Conservation (phyloP, 2,329 filamentous ascomycete species). For the Trichoderma sp. region DNA sequence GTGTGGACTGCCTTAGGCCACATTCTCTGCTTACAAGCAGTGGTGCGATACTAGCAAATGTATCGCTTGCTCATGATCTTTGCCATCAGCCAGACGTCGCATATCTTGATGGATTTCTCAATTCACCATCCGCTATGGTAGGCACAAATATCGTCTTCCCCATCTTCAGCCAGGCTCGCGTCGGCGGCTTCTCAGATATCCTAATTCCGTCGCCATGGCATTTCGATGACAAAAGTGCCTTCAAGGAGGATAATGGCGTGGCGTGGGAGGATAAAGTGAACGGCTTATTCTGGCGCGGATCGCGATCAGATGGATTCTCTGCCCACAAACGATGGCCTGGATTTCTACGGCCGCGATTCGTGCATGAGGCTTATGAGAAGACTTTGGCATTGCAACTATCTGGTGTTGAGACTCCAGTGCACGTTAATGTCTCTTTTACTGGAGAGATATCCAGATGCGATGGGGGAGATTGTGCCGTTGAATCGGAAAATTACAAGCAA, state of each 20-base stretch:
- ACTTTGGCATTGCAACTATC: constrained; percentile 23
- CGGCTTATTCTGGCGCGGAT: constrained; percentile 53
- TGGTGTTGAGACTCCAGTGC: constrained; percentile 30
- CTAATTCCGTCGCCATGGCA: constrained; percentile 54
- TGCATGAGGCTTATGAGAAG: constrained; percentile 49
- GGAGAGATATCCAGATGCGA: constrained; percentile 40
- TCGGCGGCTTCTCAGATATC: constrained; percentile 54
- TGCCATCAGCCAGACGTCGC: constrained; percentile 49
- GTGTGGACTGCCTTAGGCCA: constrained; percentile 34
- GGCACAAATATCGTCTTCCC: constrained; percentile 51
- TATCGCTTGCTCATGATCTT: constrained; percentile 50
- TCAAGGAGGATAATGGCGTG: constrained; percentile 44
- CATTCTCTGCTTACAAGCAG: constrained; percentile 32
- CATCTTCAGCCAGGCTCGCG: constrained; percentile 54
- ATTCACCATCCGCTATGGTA: constrained; percentile 48
- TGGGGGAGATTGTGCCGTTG: constrained; percentile 42
- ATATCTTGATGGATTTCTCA: constrained; percentile 50
- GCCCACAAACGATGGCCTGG: constrained; percentile 48
- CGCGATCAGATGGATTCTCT: constrained; percentile 52
- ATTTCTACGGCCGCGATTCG: constrained; percentile 67
- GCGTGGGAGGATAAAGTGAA: constrained; percentile 48
- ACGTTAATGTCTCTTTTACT: constrained; percentile 38
- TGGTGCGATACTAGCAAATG: constrained; percentile 50
- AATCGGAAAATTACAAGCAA: constrained; percentile 36
- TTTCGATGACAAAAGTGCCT: constrained; percentile 55